Base-by-base conservation (phyloP, 257 asterid genomes). In the Striga asiatica region DNA sequence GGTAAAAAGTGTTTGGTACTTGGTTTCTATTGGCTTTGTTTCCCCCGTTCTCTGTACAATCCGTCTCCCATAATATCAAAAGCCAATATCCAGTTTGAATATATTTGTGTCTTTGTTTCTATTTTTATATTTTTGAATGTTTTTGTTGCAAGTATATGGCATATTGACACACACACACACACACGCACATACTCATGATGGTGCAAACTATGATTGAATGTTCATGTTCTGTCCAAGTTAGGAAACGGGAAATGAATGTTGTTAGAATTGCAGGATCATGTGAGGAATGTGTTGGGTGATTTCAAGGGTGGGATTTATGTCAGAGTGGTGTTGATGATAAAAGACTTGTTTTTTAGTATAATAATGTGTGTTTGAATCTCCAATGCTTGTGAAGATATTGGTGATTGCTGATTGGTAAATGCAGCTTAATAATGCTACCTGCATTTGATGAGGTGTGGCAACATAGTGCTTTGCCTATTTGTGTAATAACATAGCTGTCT, bases 41-140 rank as follows among this genome's bases (percentile, higher is more conserved):
- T 28, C 38, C 23, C 52, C 10, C 14, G 66, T 57, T 54, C 73
- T 58, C 61, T 74, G 74, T 72, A 67, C 54, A 77, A 74, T 66
- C 73, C 39, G n/a, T 63, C 59, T 68, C 69, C 27, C 59, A 46
- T 61, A 66, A 71, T 65, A 61, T 51, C 66, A 66, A 73, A 52
- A 57, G 60, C 57, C 66, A 32, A 67, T 65, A 35, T 49, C 47
- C 43, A 18, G 45, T 66, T 60, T 35, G 21, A 34, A 54, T 61
- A 18, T 34, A 18, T 61, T n/a, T n/a, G n/a, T 7, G 11, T 14
- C 8, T 24, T 24, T 19, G 41, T 16, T 55, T 48, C 54, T 27
- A 5, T 45, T 45, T 60, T 12, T 39, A n/a, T 22, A 10, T 47
- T 12, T 5, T 6, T 25, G 59, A 57, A 32, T 38, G 60, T 12